Percentiles rank a stretch among this genome's conserved stretches.
These are phyloP conservation scores for Cladosporium sp. DNA, from an alignment of 2,329 filamentous ascomycete species.

Conservation along the genomic window DNA sequence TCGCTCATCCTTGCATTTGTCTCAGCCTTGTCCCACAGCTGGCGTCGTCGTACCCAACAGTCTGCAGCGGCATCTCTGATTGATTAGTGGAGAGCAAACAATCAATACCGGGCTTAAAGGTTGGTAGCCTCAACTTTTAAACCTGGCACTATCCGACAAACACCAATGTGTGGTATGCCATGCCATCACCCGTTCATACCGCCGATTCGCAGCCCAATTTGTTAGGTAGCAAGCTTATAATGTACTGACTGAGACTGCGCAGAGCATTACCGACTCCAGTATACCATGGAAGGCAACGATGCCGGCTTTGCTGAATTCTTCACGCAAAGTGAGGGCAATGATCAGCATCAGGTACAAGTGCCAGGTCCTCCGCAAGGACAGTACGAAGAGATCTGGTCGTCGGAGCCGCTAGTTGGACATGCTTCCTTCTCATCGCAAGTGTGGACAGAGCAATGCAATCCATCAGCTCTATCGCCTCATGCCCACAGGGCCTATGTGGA, in stretches of 20 bases:
- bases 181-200: background rate
- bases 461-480: background rate
- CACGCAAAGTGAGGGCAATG: background rate
- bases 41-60: background rate
- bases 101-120: background rate
- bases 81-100: conserved; percentile 6
- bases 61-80: background rate
- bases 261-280: background rate
- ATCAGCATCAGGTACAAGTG: no score
- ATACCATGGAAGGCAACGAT: background rate
- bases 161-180: background rate
- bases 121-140: background rate
- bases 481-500: no score
- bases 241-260: background rate
- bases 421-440: no score
- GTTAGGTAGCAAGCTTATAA: background rate
- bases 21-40: conserved; percentile 7
- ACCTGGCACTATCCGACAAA: background rate
- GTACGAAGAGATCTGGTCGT: background rate
- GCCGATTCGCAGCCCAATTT: conserved; percentile 6
- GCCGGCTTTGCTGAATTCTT: background rate
- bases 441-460: no score
- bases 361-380: background rate
- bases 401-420: background rate
- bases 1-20: conserved; percentile 9